A percentile compares a stretch with the other conserved stretches of the same genome.
phyloP scores from a whole-genome alignment of 73 alveolate genomes.

The Symbiodinium natans region DNA sequence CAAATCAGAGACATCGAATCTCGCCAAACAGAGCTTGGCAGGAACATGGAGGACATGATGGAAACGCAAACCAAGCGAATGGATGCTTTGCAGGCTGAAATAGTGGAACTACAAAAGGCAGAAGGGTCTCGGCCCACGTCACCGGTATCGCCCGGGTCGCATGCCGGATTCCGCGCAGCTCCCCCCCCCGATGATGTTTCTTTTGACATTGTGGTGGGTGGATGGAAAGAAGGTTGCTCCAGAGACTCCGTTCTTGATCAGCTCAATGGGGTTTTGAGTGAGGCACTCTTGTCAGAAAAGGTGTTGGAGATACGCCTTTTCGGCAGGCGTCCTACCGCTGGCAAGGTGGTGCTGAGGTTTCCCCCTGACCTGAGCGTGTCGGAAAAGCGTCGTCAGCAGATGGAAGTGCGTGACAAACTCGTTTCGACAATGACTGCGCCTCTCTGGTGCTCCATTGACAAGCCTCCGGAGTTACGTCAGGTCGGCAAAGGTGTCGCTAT shows the following conservation, averaged over 20 bases:
- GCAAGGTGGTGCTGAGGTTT: background rate
- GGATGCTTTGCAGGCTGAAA: conserved; percentile 11
- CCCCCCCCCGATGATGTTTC: background rate
- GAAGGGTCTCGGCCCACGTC: background rate
- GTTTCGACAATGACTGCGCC: background rate
- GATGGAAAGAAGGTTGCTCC: background rate
- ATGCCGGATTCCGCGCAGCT: background rate
- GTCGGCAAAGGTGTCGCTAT: background rate
- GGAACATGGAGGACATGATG: background rate
- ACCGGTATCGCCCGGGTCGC: background rate
- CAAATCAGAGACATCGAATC: background rate
- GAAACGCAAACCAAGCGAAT: background rate
- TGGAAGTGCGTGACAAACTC: background rate
- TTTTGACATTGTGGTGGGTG: background rate
- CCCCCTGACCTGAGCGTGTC: background rate
- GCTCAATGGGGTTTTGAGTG: background rate
- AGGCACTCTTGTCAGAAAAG: background rate
- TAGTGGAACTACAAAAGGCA: no score
- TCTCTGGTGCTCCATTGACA: background rate
- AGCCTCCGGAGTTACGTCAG: background rate
- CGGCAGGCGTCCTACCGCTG: background rate
- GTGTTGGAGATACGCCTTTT: background rate
- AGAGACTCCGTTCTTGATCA: background rate
- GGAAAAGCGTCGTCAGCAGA: background rate
- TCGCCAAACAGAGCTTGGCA: no score